These are phyloP conservation scores for Chalciporus sp. DNA, from an alignment of 1,284 basidiomycete genomes.

Conservation along the genomic window DNA sequence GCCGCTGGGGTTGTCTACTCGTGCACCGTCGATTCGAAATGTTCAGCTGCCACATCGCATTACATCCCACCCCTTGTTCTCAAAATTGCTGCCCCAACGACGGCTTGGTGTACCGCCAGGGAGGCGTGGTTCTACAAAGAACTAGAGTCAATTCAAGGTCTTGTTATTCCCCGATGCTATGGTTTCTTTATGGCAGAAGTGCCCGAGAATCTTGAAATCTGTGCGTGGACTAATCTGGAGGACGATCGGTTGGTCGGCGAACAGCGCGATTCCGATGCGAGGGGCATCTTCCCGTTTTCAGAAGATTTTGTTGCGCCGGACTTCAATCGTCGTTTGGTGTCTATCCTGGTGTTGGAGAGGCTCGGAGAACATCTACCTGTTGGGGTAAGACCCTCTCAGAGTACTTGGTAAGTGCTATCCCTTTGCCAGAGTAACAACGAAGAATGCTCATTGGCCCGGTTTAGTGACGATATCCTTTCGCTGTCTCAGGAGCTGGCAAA, in stretches of 20 bases:
- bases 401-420: too few relatives aligned
- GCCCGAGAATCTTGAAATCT: neutral
- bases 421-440: too few relatives aligned
- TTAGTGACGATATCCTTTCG: neutral
- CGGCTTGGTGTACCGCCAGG: neutral
- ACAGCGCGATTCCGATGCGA: too few relatives aligned
- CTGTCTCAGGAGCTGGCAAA: neutral
- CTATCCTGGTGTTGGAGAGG: neutral
- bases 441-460: too few relatives aligned
- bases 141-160: neutral
- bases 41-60: neutral
- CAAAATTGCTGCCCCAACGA: neutral
- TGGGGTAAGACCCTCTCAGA: too few relatives aligned
- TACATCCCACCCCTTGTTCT: neutral
- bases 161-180: neutral
- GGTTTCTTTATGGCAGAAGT: neutral
- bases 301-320: too few relatives aligned
- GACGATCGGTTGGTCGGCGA: too few relatives aligned
- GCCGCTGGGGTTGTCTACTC: neutral
- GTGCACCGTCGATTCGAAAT: neutral
- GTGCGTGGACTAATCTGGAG: neutral
- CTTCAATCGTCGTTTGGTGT: neutral
- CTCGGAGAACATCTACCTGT: neutral
- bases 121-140: neutral
- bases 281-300: too few relatives aligned